These are phyloP conservation scores for Colletotrichum caudatum DNA, from an alignment of 2,329 filamentous ascomycete genomes.

Conservation along the genomic window DNA sequence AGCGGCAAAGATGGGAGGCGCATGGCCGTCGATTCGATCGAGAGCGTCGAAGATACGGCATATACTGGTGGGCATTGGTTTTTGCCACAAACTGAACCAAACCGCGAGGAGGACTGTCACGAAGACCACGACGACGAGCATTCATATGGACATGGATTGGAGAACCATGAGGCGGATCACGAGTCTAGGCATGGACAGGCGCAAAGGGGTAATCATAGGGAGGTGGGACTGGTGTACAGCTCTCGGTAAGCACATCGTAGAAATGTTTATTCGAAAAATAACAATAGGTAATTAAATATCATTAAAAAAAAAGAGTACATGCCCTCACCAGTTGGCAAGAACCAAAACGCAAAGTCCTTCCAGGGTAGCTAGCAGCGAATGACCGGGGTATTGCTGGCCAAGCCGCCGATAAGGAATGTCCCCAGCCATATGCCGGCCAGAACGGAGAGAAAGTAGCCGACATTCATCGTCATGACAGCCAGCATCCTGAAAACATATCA, in stretches of 20 bases:
- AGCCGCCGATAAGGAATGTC: constrained; percentile 50
- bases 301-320: background rate
- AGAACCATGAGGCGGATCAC: background rate
- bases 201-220: background rate
- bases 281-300: rapidly evolving
- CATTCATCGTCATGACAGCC: constrained; percentile 89
- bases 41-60: constrained; percentile 32
- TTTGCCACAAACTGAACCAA: background rate
- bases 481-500: constrained; percentile 74
- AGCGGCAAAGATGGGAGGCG: constrained; percentile 7
- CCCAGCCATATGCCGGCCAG: constrained; percentile 84
- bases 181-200: background rate
- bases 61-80: constrained; percentile 24
- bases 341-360: background rate
- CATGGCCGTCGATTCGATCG: constrained; percentile 34
- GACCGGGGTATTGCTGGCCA: constrained; percentile 1
- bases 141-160: background rate
- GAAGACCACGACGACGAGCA: background rate
- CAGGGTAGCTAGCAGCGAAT: background rate
- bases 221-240: background rate
- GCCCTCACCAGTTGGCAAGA: rapidly evolving
- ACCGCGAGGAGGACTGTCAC: background rate
- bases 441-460: constrained; percentile 85
- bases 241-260: too few species aligned
- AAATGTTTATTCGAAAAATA: too few species aligned